Evolutionary conservation across 2,329 filamentous ascomycete genomes (phyloP), one percentile per base, ranked within the genome.

Genomic region (Cercospora sp.): DNA sequence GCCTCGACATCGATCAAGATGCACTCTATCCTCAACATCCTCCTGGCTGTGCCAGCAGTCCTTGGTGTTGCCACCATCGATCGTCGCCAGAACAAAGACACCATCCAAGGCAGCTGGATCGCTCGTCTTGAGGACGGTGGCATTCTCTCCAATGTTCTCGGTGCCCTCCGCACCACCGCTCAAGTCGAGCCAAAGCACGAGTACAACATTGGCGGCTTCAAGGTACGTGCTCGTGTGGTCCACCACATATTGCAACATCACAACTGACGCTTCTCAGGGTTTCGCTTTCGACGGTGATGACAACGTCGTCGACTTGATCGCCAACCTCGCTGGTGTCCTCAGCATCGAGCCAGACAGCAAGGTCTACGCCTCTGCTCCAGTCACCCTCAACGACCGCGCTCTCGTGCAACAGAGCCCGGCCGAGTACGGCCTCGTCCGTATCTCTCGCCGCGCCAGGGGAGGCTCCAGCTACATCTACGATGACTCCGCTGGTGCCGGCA

Each of bases 331-430:
- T 30, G 55, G 79, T 73, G 77, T 81, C 64, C 77, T 79, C 36
- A 79, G 77, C 74, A 77, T 81, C 62, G 79, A 81, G 73, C 76
- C 79, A 66, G 80, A 81, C 66, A 78, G 76, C 64, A 70, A 77
- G 58, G 75, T 81, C 66, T 75, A 74, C 60, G 74, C 77, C 45
- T 75, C 74, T 67, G 77, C 64, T 18, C 71, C 71, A 30, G 60
- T 70, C 13, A 51, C 30, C 33, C 48, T 66, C 23, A 48, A 65
- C 59, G 55, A 69, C 45, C 68, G 67, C 51, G 67, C 71, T 39
- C 61, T 70, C 16, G 64, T 64, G 6, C 57, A 63, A 7, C 74
- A 75, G 63, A 69, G 63, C 55, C 42, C 60, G 60, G 63, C 72
- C 13, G 69, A 72, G 9, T 74, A 71, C 63, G 73, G 73, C 26